Conservation (phyloP, 257 asterid species). For the Petunia secreta region DNA sequence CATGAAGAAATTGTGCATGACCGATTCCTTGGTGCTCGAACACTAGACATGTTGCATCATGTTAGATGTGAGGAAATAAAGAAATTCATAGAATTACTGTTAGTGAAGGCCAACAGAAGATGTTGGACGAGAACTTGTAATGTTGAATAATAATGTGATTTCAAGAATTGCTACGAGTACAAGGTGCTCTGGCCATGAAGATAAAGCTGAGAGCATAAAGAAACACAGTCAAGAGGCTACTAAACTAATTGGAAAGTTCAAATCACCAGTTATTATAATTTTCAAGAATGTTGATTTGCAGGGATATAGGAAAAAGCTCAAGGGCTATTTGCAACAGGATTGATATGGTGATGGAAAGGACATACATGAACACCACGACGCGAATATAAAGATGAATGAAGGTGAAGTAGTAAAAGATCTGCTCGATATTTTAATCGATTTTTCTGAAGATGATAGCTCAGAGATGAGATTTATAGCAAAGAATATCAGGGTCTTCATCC, state of each 20-base stretch:
- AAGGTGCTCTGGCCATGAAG: constrained; percentile 56
- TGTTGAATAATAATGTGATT: constrained; percentile 53
- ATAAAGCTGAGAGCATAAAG: constrained; percentile 54
- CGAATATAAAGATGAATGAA: constrained; percentile 38
- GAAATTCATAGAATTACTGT: constrained; percentile 35
- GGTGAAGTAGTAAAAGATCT: constrained; percentile 48
- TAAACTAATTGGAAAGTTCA: constrained; percentile 58
- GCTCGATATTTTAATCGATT: constrained; percentile 65
- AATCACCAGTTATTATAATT: constrained; percentile 60
- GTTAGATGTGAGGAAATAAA: constrained; percentile 49
- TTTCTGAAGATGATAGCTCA: constrained; percentile 53
- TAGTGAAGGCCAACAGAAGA: constrained; percentile 45
- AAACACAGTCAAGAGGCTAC: constrained; percentile 52
- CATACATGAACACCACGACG: constrained; percentile 49
- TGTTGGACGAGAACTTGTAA: constrained; percentile 58
- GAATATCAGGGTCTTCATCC: constrained; percentile 67
- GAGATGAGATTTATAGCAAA: constrained; percentile 52
- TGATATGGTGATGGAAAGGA: constrained; percentile 60
- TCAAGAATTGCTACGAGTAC: constrained; percentile 64
- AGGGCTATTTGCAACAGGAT: constrained; percentile 47
- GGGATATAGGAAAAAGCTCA: constrained; percentile 56
- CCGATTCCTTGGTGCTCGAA: constrained; percentile 68
- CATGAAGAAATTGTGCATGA: constrained; percentile 75
- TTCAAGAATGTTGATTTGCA: constrained; percentile 73
- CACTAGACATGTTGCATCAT: constrained; percentile 55